Evolutionary conservation across 2,329 filamentous ascomycete species (phyloP), one percentile per base, ranked within the genome.

Genomic region (Trichoderma sp.): DNA sequence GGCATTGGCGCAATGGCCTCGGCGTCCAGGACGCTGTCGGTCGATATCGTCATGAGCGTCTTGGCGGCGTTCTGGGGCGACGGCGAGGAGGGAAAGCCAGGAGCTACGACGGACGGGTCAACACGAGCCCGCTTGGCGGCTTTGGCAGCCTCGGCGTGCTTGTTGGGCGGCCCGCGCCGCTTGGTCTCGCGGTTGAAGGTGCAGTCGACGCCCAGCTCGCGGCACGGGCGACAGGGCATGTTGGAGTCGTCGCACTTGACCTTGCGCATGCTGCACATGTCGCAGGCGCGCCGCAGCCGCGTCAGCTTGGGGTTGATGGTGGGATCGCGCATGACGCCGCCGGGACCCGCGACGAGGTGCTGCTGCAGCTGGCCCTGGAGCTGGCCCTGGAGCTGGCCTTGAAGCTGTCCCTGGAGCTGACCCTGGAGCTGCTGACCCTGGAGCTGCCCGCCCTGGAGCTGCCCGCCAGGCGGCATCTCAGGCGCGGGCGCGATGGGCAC

Each of bases 1-100:
- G 85, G 83, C 75, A 89, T 81, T 0, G 90, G 88, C 47, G 89
- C 90, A 67, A 93, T 92, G 2, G 85, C 81, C 72, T 93, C 90
- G 55, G 88, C 85, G 66, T 86, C 84, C 15, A 87, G 73, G n/a
- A 76, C 73, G 30, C 71, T 72, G n/a, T 75, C 74, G 2, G 72
- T 71, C 15, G 77, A 77, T 17, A 79, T 82, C 14, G 82, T 80
- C 67, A 84, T 78, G 28, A 85, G 74, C 0, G 81, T 76, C 70
- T 83, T 81, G 57, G 81, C 79, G 0, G 80, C 80, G 47, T 78
- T 80, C 67, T 83, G 81, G 5, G 81, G 78, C 15, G 78, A 77
- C 0, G 81, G 76, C 3, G 78, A 78, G n/a, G 74, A 61, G 62
- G 70, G 64, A 15, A 70, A 71, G n/a, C 70, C 69, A 7, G 71